phyloP scores from a whole-genome alignment of 2,329 filamentous ascomycete genomes.

The Sarocladium oryzae region DNA sequence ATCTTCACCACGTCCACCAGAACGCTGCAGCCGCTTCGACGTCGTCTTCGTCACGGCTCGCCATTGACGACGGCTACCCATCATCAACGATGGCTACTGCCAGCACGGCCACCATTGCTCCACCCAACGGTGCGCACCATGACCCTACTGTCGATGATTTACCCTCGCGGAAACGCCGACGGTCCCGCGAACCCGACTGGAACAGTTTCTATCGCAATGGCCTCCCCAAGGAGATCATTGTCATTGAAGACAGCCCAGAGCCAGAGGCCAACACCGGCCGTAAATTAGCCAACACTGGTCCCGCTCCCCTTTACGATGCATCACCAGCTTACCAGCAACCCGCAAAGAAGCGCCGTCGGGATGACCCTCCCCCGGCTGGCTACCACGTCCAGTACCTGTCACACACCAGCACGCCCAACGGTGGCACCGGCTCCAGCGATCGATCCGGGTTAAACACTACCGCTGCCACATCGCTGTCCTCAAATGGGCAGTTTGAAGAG shows the following conservation, averaged over 20 bases:
- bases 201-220: conserved; percentile 76
- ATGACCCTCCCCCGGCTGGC: conserved; percentile 43
- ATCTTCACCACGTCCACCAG: conserved; percentile 14
- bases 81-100: conserved; percentile 13
- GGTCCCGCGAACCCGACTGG: conserved; percentile 67
- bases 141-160: conserved; percentile 13
- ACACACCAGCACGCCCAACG: conserved; percentile 64
- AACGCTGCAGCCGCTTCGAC: conserved; percentile 15
- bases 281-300: conserved; percentile 24
- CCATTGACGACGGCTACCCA: conserved; percentile 8
- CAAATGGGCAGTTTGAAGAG: conserved; percentile 57
- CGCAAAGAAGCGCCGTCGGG: conserved; percentile 69
- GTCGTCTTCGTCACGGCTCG: conserved; percentile 15
- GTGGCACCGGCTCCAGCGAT: conserved; percentile 73
- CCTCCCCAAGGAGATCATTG: conserved; percentile 76
- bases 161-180: conserved; percentile 44
- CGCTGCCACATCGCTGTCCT: conserved; percentile 73
- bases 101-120: conserved; percentile 14
- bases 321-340: conserved; percentile 37
- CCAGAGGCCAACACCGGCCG: conserved; percentile 39
- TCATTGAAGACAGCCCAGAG: conserved; percentile 70
- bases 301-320: conserved; percentile 19
- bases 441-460: conserved; percentile 77
- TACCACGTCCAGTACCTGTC: conserved; percentile 72
- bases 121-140: conserved; percentile 17